Evolutionary conservation across 2,329 filamentous ascomycete species (phyloP).

Genomic region (Cladorrhinum sp.): DNA sequence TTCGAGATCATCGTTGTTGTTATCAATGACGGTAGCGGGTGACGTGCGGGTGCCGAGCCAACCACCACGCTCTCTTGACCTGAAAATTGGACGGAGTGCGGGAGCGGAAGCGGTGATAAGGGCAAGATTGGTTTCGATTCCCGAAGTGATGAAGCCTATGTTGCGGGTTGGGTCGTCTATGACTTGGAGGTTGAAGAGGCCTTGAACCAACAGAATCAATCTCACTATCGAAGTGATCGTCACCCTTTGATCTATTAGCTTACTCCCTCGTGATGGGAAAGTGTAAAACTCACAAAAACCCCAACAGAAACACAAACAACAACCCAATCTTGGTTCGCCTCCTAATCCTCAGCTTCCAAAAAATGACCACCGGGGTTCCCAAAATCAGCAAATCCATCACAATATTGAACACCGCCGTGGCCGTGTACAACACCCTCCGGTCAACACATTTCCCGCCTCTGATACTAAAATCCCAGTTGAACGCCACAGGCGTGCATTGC

Average conservation of each 20-base stretch:
- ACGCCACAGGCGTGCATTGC: slow-evolving; percentile 41
- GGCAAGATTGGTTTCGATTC: slow-evolving; percentile 41
- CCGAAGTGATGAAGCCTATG: slow-evolving; percentile 37
- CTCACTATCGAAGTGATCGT: slow-evolving; percentile 36
- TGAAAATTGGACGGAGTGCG: slow-evolving; percentile 38
- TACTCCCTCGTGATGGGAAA: too few relatives aligned
- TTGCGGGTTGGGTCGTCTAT: slow-evolving; percentile 30
- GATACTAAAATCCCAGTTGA: slow-evolving; percentile 44
- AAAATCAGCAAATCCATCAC: slow-evolving; percentile 43
- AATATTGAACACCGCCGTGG: slow-evolving; percentile 42
- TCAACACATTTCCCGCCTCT: slow-evolving; percentile 37
- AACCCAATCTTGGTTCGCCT: slow-evolving; percentile 31
- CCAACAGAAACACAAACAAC: slow-evolving; percentile 33
- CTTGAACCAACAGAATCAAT: slow-evolving; percentile 33
- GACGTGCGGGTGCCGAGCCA: slow-evolving; percentile 31
- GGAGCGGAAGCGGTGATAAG: slow-evolving; percentile 43
- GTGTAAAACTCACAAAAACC: slow-evolving; percentile 29
- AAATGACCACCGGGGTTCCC: slow-evolving; percentile 39
- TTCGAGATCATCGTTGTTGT: slow-evolving; percentile 20
- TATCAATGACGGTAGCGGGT: neutral
- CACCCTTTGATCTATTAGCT: slow-evolving; percentile 33
- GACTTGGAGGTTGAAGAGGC: slow-evolving; percentile 31
- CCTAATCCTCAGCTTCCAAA: slow-evolving; percentile 32
- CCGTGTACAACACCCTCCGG: slow-evolving; percentile 31
- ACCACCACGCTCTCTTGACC: slow-evolving; percentile 28